Base-by-base conservation (phyloP, 805 yeast species). In the Candida quercuum region DNA sequence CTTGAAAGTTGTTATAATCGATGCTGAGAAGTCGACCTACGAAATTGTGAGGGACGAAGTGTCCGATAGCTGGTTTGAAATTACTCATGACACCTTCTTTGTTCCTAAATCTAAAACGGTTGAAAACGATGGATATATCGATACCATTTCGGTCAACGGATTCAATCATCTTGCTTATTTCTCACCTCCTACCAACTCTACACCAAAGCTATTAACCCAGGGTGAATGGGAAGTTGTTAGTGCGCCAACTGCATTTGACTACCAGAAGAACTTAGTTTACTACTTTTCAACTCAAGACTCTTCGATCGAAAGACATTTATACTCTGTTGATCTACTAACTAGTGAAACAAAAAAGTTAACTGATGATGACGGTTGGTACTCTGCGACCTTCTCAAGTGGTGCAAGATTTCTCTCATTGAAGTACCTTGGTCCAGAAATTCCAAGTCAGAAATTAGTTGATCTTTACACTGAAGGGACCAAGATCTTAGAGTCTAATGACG, bases 141-240 rank as follows among this genome's bases (percentile, higher is more conserved):
- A 93, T 57, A 72, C 89, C 2, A 64, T 81, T 14, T 78, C 78
- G 5, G 65, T 75, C 19, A 68, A 75, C 42, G 86, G 86, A 0
- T 78, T 52, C 48, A 69, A 69, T 40, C 99, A 93, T 59, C 66
- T 93, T 45, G 98, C 88, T 0, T 89, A 83, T 59, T 93, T 78
- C 56, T 66, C 85, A 2, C 93, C 95, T 5, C 76, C 87, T 3
- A 66, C 71, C 19, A 57, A 81, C 5, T 44, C 76, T 0, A 59
- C 61, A 13, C 86, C 86, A 4, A 51, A 50, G 3, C 56, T 82
- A 17, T 69, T 95, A 33, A 85, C 93, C 1, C 40, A 60, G 3
- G 99, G 99, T 6, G 61, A 72, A 1, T 93, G 96, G 95, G 99
- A 93, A 59, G 95, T 93, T n/a, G 83, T 75, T 20, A 72, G 68